These are phyloP conservation scores for Esteya vermicola DNA, from an alignment of 2,329 filamentous ascomycete genomes.

Conservation along the genomic window DNA sequence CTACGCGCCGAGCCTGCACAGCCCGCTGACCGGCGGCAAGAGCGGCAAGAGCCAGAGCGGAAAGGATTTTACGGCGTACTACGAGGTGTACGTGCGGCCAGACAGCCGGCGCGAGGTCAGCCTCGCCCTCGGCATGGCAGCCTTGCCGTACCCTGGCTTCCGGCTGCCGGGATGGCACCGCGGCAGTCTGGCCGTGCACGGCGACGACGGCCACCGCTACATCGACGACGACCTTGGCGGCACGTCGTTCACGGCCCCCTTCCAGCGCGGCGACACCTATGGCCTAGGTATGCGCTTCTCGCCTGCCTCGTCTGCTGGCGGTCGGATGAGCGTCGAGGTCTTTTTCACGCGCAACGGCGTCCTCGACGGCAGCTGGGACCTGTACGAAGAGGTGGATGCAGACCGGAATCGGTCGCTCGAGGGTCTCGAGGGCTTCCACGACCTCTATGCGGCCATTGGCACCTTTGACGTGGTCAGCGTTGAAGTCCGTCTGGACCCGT, in stretches of 20 bases:
- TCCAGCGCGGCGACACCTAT: slow-evolving; percentile 49
- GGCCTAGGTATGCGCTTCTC: slow-evolving; percentile 57
- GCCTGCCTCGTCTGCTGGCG: slow-evolving; percentile 8
- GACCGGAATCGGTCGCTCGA: slow-evolving; percentile 45
- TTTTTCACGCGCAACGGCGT: slow-evolving; percentile 60
- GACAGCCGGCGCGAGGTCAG: slow-evolving; percentile 25
- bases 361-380: slow-evolving; percentile 48
- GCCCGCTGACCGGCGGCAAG: slow-evolving; percentile 21
- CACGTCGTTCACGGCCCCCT: slow-evolving; percentile 49
- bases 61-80: too few species aligned
- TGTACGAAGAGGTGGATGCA: slow-evolving; percentile 60
- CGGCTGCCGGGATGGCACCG: slow-evolving; percentile 72
- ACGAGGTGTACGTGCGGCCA: slow-evolving; percentile 45
- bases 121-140: slow-evolving; percentile 55
- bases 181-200: slow-evolving; percentile 60
- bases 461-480: slow-evolving; percentile 55
- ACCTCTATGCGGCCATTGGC: slow-evolving; percentile 58
- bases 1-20: slow-evolving; percentile 47
- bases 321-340: slow-evolving; percentile 36
- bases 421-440: slow-evolving; percentile 57
- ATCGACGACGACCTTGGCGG: slow-evolving; percentile 65
- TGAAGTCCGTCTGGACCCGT: slow-evolving; percentile 49
- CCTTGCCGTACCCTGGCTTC: slow-evolving; percentile 64
- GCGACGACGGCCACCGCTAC: slow-evolving; percentile 64
- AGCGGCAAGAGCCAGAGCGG: slow-evolving; percentile 13